Evolutionary conservation across 345 rosid species (phyloP).

Genomic region (Murraya koenigii): DNA sequence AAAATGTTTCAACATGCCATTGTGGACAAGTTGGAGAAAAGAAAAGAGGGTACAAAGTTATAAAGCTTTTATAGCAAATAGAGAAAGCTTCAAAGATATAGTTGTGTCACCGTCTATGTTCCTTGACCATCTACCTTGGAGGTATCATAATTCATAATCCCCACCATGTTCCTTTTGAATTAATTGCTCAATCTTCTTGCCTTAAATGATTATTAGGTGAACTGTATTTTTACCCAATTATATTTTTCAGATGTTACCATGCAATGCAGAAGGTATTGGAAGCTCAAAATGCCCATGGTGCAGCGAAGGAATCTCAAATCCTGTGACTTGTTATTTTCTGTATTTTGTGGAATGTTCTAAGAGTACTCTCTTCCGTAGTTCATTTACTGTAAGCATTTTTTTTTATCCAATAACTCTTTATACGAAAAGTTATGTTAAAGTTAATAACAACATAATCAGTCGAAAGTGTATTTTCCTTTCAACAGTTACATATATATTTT

Average conservation of each 20-base stretch:
- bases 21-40: constrained; percentile 60
- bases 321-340: constrained; percentile 26
- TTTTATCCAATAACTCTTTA: no score
- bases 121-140: constrained; percentile 96
- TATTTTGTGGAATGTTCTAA: not conserved
- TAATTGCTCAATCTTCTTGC: not conserved
- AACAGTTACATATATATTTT: no score
- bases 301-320: constrained; percentile 25
- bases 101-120: constrained; percentile 86
- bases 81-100: constrained; percentile 67
- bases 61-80: constrained; percentile 63
- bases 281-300: constrained; percentile 29
- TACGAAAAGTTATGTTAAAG: no score
- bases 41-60: constrained; percentile 34
- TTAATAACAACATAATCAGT: no score
- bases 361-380: not conserved
- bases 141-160: constrained; percentile 32
- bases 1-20: constrained; percentile 28
- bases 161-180: not conserved
- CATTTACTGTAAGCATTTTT: no score
- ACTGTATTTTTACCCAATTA: not conserved
- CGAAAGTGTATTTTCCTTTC: no score
- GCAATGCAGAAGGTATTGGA: constrained; percentile 68
- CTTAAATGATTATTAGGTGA: not conserved
- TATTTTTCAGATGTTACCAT: constrained; percentile 51